These are phyloP conservation scores for Leishmania aethiopica DNA, from an alignment of 208 protist species.

Conservation along the genomic window DNA sequence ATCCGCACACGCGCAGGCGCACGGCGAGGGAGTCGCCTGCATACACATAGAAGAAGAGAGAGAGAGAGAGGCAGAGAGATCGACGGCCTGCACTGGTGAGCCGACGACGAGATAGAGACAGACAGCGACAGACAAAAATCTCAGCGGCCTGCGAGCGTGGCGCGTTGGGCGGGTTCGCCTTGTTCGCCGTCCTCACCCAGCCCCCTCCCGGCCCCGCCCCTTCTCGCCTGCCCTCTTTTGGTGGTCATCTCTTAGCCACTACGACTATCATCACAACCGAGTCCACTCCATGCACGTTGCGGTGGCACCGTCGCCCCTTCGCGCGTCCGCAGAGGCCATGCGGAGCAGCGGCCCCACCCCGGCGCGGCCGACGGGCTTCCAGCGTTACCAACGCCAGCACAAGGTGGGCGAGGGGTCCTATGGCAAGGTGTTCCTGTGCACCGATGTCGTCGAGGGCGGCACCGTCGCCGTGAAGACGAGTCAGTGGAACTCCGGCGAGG, in stretches of 20 bases:
- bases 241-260: neutral
- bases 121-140: neutral
- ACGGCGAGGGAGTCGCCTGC: neutral
- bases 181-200: neutral
- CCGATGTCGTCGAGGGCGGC: constrained; percentile 62
- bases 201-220: neutral
- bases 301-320: neutral
- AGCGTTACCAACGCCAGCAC: constrained; percentile 86
- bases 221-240: neutral
- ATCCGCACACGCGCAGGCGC: neutral
- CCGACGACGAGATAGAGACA: neutral
- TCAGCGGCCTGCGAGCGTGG: neutral
- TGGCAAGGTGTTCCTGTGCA: constrained; percentile 96
- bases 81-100: neutral
- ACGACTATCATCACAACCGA: neutral
- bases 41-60: neutral
- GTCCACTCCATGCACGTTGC: constrained; percentile 8
- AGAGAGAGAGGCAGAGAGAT: neutral
- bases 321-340: neutral
- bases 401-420: constrained; percentile 98
- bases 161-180: neutral
- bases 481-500: constrained; percentile 70
- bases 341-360: neutral
- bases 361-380: constrained; percentile 24
- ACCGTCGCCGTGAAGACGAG: constrained; percentile 89